Conservation (phyloP, 1,139 yeast species). For the Casaregolazyma lundiana region DNA sequence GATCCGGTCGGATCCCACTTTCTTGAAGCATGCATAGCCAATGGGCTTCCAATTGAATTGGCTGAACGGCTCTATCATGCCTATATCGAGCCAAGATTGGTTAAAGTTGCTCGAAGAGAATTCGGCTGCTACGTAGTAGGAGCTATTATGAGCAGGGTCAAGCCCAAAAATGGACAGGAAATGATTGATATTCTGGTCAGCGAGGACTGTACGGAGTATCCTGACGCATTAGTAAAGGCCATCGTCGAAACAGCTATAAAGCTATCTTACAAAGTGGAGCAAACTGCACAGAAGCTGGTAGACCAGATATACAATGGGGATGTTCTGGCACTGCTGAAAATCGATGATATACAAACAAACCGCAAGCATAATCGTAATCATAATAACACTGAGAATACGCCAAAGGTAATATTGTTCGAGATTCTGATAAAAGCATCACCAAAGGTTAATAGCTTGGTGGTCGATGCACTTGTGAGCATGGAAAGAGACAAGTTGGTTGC, state of each 20-base stretch:
- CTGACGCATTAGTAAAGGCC: constrained; percentile 60
- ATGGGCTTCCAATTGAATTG: constrained; percentile 54
- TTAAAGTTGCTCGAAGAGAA: constrained; percentile 70
- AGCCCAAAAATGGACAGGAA: constrained; percentile 53
- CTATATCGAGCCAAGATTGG: constrained; percentile 70
- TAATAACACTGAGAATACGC: constrained; percentile 55
- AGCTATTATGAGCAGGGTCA: constrained; percentile 54
- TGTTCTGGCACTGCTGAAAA: constrained; percentile 68
- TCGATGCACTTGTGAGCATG: constrained; percentile 57
- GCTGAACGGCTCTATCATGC: constrained; percentile 64
- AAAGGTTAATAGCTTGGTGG: constrained; percentile 51
- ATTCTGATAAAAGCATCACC: constrained; percentile 55
- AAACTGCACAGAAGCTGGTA: constrained; percentile 56
- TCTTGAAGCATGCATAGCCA: constrained; percentile 61
- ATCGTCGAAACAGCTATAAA: constrained; percentile 65
- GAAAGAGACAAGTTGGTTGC: constrained; percentile 56
- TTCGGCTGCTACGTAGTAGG: constrained; percentile 84
- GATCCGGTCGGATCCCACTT: constrained; percentile 93
- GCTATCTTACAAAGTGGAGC: constrained; percentile 59
- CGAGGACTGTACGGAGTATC: constrained; percentile 44
- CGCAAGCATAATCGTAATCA: constrained; percentile 1
- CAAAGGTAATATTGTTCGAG: constrained; percentile 70
- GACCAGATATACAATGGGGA: constrained; percentile 71
- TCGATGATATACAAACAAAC: constrained; percentile 2
- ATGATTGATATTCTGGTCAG: constrained; percentile 65